Base-by-base conservation (phyloP, 1,284 basidiomycete genomes). In the Exsudoporus floridanus region DNA sequence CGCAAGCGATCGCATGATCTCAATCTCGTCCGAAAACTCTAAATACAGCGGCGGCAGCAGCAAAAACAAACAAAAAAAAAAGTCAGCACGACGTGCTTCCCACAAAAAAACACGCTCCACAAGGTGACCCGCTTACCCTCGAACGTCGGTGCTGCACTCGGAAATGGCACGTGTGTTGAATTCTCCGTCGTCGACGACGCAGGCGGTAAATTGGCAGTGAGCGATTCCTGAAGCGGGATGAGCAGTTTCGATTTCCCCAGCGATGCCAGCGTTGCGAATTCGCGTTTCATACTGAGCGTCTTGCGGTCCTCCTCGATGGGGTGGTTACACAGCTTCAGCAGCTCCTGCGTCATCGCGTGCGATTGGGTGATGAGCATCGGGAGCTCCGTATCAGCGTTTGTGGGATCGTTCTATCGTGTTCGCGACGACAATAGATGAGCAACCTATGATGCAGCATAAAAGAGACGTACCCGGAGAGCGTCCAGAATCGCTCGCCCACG, bases 1-100 rank as follows among this genome's bases (percentile, higher is more conserved):
- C 42, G 94, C 93, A 19, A 99, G 74, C 10, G 97, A 98, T 27
- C 79, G 81, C 96, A 99, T 99, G 61, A 99, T 76, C 31, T 93
- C 90, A 54, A 99, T 83, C 28, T 87, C 84, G 56, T 98, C 93
- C 36, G 73, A 67, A 64, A 96, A 91, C 19, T 76, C 93, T 92
- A 66, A 5, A 30, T 21, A 47, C 25, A 8, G 18, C 7, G 5
- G 7, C 7, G 7, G 2, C 35, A 1, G 10, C 23, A 23, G 23
- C 23, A 23, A 23, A n/a, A n/a, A n/a, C n/a, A 12, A 30, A 30
- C 10, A 30, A 12, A 30, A 30, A 30, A 28, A 31, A 16, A 4
- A 3, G 36, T 55, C 30, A 57, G 43, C 25, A 52, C n/a, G 27
- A 16, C 1, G 19, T 2, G 30, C 16, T 28, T 8, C 19, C 28